phyloP scores from a whole-genome alignment of 2,329 filamentous ascomycete genomes.

The Xylaria sp. region DNA sequence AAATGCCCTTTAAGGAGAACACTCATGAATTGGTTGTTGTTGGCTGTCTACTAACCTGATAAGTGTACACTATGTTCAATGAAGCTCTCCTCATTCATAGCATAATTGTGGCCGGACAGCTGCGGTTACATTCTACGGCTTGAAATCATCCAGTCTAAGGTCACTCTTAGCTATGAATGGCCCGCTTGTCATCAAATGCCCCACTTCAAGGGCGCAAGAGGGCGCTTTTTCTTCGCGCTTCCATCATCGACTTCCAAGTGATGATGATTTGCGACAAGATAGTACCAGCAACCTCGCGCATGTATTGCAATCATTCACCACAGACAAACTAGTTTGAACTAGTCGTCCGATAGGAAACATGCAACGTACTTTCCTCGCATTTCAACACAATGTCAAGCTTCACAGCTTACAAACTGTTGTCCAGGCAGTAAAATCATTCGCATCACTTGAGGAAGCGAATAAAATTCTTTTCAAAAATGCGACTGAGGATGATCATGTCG shows the following conservation, averaged over 20 bases:
- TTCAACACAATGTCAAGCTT: conserved; percentile 49
- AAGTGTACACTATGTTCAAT: not conserved
- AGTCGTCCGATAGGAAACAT: conserved; percentile 33
- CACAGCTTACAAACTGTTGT: conserved; percentile 45
- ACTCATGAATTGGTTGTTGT: not conserved
- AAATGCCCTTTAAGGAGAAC: conserved; percentile 63
- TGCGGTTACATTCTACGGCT: conserved; percentile 5
- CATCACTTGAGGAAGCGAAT: conserved; percentile 61
- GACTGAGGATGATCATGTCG: conserved; percentile 61
- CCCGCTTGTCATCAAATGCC: conserved; percentile 23
- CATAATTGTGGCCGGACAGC: not conserved
- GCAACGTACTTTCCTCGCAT: conserved; percentile 55
- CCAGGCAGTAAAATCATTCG: conserved; percentile 59
- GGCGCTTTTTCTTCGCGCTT: conserved; percentile 31
- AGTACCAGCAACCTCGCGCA: not conserved
- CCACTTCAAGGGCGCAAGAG: conserved; percentile 32
- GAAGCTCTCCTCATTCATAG: not conserved
- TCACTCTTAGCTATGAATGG: conserved; percentile 29
- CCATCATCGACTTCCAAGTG: conserved; percentile 16
- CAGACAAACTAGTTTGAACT: not conserved
- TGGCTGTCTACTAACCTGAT: not conserved
- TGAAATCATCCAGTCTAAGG: conserved; percentile 5
- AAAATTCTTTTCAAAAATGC: conserved; percentile 68
- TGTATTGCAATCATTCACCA: not conserved
- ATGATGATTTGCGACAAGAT: conserved; percentile 5